These are phyloP conservation scores for Podila minutissima DNA, from an alignment of 192 early-diverging fungal species.

Conservation along the genomic window DNA sequence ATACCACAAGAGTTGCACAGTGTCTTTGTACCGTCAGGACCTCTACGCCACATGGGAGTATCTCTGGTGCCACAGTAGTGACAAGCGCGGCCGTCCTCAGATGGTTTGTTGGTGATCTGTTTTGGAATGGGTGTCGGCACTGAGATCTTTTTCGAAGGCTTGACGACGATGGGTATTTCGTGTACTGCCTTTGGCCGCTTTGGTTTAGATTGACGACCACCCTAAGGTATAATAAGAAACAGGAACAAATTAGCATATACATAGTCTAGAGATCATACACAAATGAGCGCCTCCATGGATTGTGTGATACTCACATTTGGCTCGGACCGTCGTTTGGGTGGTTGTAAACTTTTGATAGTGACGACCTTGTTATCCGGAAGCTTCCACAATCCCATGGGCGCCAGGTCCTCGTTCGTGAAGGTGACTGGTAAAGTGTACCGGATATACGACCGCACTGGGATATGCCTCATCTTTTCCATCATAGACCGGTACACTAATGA, in stretches of 20 bases:
- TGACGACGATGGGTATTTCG: neutral
- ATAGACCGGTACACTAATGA: slow-evolving; percentile 31
- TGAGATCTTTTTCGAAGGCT: neutral
- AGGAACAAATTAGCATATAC: too few species aligned
- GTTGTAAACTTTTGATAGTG: slow-evolving; percentile 9
- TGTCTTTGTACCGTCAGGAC: slow-evolving; percentile 73
- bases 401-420: slow-evolving; percentile 29
- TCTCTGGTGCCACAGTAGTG: slow-evolving; percentile 68
- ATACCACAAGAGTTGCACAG: slow-evolving; percentile 84
- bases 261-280: too few species aligned
- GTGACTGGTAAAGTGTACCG: slow-evolving; percentile 31
- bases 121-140: neutral
- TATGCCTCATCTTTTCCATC: slow-evolving; percentile 45
- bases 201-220: neutral
- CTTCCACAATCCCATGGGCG: slow-evolving; percentile 18
- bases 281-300: neutral
- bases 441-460: slow-evolving; percentile 26
- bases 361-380: slow-evolving; percentile 23
- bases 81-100: slow-evolving; percentile 41
- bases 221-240: neutral
- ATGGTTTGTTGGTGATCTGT: neutral
- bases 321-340: slow-evolving; percentile 23
- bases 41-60: slow-evolving; percentile 83
- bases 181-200: neutral
- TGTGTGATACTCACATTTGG: neutral